Evolutionary conservation across 1,139 yeast genomes (phyloP).

Genomic region (Yarrowia galli): DNA sequence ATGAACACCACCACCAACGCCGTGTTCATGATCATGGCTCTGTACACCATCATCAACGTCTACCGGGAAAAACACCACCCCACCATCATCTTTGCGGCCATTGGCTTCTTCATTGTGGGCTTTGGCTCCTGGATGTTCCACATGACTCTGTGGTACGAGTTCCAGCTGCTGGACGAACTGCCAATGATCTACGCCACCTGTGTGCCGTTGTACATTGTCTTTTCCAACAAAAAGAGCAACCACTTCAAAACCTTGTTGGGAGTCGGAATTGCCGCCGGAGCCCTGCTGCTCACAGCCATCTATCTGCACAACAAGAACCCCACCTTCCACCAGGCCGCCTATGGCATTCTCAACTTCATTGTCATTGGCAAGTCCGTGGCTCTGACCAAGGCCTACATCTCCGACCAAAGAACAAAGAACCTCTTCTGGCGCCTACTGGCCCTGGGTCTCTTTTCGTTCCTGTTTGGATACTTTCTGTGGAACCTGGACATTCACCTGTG

Average conservation of each 20-base stretch:
- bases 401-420: constrained; percentile 56
- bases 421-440: constrained; percentile 63
- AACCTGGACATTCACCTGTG: constrained; percentile 86
- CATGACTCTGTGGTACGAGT: constrained; percentile 89
- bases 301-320: constrained; percentile 80
- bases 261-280: constrained; percentile 51
- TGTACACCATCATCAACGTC: constrained; percentile 70
- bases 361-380: constrained; percentile 65
- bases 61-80: constrained; percentile 65
- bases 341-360: constrained; percentile 66
- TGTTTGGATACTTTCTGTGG: constrained; percentile 81
- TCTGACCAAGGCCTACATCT: constrained; percentile 61
- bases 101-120: constrained; percentile 89
- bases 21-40: constrained; percentile 70
- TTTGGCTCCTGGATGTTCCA: constrained; percentile 95
- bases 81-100: constrained; percentile 72
- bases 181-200: constrained; percentile 99
- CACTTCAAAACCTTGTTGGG: constrained; percentile 51
- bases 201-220: constrained; percentile 90
- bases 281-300: constrained; percentile 64
- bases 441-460: constrained; percentile 69
- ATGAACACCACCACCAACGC: constrained; percentile 82
- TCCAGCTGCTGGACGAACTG: constrained; percentile 89
- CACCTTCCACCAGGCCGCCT: constrained; percentile 83
- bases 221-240: constrained; percentile 64